These are phyloP conservation scores for Sclerotinia sclerotiorum DNA, from an alignment of 2,329 filamentous ascomycete species.

Conservation along the genomic window DNA sequence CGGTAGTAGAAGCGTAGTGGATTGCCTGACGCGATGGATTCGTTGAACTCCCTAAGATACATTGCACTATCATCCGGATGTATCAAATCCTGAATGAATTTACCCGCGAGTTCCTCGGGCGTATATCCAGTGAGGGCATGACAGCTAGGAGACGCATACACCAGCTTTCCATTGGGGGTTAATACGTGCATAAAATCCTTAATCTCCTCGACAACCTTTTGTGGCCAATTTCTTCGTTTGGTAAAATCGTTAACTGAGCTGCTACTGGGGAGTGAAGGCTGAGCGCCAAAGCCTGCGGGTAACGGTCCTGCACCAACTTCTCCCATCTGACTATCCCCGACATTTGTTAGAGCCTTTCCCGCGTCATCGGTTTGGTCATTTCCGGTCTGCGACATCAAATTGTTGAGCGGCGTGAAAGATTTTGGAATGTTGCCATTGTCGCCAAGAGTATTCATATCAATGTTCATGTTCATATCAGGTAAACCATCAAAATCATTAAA, in stretches of 20 bases:
- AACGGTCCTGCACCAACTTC: slow-evolving; percentile 39
- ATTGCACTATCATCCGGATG: slow-evolving; percentile 82
- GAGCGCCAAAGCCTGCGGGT: slow-evolving; percentile 37
- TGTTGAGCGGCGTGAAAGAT: slow-evolving; percentile 36
- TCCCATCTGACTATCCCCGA: slow-evolving; percentile 31
- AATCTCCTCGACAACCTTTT: slow-evolving; percentile 84
- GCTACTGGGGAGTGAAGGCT: slow-evolving; percentile 37
- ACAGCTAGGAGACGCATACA: slow-evolving; percentile 81
- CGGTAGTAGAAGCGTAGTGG: slow-evolving; percentile 83
- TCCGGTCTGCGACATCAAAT: slow-evolving; percentile 28
- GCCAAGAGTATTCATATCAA: slow-evolving; percentile 43
- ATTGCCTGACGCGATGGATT: slow-evolving; percentile 80
- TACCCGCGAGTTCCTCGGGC: slow-evolving; percentile 67
- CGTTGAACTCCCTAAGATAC: slow-evolving; percentile 85
- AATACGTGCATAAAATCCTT: slow-evolving; percentile 87
- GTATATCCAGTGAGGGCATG: slow-evolving; percentile 73
- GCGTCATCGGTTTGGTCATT: slow-evolving; percentile 27
- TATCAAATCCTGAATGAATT: slow-evolving; percentile 76
- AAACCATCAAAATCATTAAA: slow-evolving; percentile 44
- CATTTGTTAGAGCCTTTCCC: slow-evolving; percentile 21
- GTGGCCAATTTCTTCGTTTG: slow-evolving; percentile 75
- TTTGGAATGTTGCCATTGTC: slow-evolving; percentile 29
- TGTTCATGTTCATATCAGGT: slow-evolving; percentile 45
- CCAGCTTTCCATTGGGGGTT: slow-evolving; percentile 77
- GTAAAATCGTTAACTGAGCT: slow-evolving; percentile 66